Evolutionary conservation across 2,329 filamentous ascomycete genomes (phyloP).

Genomic region (Paecilomyces niveus): DNA sequence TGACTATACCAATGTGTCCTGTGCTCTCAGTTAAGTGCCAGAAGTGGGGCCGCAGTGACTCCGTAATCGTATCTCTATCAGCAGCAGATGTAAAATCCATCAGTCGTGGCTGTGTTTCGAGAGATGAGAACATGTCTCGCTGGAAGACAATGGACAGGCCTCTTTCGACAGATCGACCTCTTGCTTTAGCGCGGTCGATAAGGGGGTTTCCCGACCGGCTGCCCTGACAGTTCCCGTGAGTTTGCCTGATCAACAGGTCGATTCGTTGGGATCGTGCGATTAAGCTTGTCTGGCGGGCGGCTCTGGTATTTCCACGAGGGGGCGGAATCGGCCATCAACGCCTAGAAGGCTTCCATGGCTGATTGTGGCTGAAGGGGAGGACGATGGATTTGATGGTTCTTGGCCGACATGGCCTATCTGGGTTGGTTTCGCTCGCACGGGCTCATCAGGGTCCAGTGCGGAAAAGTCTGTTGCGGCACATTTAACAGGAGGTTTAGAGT

Average conservation of each 20-base stretch:
- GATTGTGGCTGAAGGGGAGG: neutral
- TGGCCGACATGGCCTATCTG: constrained; percentile 1
- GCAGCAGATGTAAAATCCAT: neutral
- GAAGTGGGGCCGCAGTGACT: neutral
- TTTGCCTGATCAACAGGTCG: neutral
- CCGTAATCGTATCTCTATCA: neutral
- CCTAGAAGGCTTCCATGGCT: neutral
- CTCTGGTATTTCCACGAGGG: constrained; percentile 1
- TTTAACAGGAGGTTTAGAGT: neutral
- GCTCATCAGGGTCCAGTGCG: neutral
- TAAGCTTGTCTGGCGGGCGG: constrained; percentile 1
- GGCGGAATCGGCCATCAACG: neutral
- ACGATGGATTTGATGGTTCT: neutral
- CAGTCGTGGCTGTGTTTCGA: neutral
- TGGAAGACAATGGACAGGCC: neutral
- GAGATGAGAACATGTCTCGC: neutral
- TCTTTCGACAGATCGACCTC: neutral
- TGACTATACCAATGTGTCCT: neutral
- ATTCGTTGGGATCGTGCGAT: neutral
- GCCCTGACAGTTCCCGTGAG: neutral
- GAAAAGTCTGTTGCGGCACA: neutral
- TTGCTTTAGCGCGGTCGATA: neutral
- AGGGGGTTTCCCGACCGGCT: neutral
- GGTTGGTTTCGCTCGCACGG: neutral
- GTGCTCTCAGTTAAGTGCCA: neutral